Percentiles rank a stretch among this genome's conserved stretches.
Evolutionary conservation across 768 basidiomycete species (phyloP).

Genomic region (Trametes villosa): DNA sequence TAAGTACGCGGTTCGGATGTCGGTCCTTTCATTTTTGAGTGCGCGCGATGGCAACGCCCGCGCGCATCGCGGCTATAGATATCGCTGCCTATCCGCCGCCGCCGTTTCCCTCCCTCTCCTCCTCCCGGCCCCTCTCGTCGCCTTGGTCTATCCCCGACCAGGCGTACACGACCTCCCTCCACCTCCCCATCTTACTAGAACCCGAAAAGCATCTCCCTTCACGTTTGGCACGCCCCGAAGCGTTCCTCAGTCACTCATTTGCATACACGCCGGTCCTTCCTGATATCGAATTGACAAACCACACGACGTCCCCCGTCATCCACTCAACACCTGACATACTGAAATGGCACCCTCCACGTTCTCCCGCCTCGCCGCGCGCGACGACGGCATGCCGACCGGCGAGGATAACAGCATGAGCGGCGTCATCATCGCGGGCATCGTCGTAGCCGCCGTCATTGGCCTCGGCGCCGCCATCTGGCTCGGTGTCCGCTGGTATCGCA

Average conservation of each 20-base stretch:
- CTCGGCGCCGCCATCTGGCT: conserved; percentile 49
- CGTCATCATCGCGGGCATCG: conserved; percentile 55
- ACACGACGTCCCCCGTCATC: neutral
- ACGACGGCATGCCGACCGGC: conserved; percentile 7
- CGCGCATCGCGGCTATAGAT: neutral
- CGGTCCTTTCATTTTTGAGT: neutral
- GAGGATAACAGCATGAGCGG: conserved; percentile 30
- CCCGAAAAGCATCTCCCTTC: neutral
- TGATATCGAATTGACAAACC: neutral
- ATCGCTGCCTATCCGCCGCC: neutral
- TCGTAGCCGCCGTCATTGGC: conserved; percentile 47
- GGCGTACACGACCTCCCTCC: neutral
- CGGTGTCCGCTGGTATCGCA: conserved; percentile 44
- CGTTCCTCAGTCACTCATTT: conserved; percentile 12
- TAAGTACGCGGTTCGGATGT: conserved; percentile 3
- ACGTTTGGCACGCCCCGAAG: conserved; percentile 3
- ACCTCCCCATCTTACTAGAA: neutral
- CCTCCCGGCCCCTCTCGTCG: neutral
- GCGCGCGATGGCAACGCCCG: conserved; percentile 11
- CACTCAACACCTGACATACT: neutral
- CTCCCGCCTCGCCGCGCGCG: conserved; percentile 3
- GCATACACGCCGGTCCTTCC: conserved; percentile 3
- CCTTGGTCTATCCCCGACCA: neutral
- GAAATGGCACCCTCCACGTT: conserved; percentile 38
- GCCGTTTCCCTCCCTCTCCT: neutral